Base-by-base conservation (phyloP, 257 asterid genomes). In the Leptodermis oblonga region DNA sequence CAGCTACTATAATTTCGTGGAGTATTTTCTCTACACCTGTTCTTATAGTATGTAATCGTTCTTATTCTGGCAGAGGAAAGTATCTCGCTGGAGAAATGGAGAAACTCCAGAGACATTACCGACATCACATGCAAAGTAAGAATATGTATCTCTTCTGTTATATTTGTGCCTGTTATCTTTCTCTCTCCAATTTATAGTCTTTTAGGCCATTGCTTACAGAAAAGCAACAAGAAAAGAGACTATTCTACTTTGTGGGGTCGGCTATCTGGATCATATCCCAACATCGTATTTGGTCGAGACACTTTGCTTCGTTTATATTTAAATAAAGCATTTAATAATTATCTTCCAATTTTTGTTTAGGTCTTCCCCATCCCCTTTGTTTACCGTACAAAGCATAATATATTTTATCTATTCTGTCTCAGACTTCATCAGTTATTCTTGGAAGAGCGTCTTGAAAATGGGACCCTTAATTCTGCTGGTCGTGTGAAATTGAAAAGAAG, bases 341-440 rank as follows among this genome's bases (percentile, higher is more conserved):
- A n/a, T n/a, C n/a, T n/a, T n/a, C n/a, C n/a, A n/a, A n/a, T n/a
- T n/a, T n/a, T n/a, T n/a, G n/a, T n/a, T n/a, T n/a, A n/a, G n/a
- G n/a, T n/a, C n/a, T n/a, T n/a, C n/a, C n/a, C n/a, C n/a, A n/a
- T n/a, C n/a, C n/a, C n/a, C n/a, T n/a, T n/a, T n/a, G n/a, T n/a
- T n/a, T n/a, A n/a, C n/a, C n/a, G n/a, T 55, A 22, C 31, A 11
- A 45, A 39, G 59, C 33, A 0, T 62, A 37, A 72, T 72, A 37
- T 36, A 31, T 69, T 61, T 56, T 53, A 53, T 64, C 52, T 53
- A 69, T 52, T 62, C 34, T 74, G 68, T 75, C 68, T 71, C 90
- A 93, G 99, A 78, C 97, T 90, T 73, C 97, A 88, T 76, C 94
- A 88, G 76, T 80, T 92, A 79, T 90, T 92, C 54, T 67, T 85